A percentile compares a stretch with the other conserved stretches of the same genome.
Conservation (phyloP, 2,329 filamentous ascomycete genomes). For the Penicillium sp. region DNA sequence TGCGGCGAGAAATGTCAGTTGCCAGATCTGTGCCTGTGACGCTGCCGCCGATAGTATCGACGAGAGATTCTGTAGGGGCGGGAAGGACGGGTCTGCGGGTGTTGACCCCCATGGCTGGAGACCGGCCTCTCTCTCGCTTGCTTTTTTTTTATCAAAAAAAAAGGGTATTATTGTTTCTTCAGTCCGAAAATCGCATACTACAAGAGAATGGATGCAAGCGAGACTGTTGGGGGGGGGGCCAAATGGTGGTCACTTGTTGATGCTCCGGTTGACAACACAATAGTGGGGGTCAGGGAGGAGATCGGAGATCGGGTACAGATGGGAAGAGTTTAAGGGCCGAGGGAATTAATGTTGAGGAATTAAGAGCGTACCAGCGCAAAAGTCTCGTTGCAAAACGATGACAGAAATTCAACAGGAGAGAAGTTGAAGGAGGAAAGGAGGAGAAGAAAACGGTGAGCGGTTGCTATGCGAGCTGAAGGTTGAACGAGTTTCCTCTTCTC, state of each 20-base stretch:
- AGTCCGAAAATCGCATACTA: slow-evolving; percentile 40
- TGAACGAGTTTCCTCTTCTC: slow-evolving; percentile 9
- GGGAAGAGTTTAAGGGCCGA: slow-evolving; percentile 11
- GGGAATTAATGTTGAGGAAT: slow-evolving; percentile 10
- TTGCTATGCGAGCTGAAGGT: slow-evolving; percentile 14
- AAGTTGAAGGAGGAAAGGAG: slow-evolving; percentile 8
- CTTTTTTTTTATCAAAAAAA: slow-evolving; percentile 2
- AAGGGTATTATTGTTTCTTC: slow-evolving; percentile 11
- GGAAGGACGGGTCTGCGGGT: slow-evolving; percentile 51
- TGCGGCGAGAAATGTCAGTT: slow-evolving; percentile 52
- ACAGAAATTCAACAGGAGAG: slow-evolving; percentile 5
- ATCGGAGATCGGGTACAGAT: slow-evolving; percentile 7
- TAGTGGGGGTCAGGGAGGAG: slow-evolving; percentile 13
- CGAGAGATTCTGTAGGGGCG: slow-evolving; percentile 52
- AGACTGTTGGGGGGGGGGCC: slow-evolving; percentile 8
- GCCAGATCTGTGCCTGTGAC: slow-evolving; percentile 49
- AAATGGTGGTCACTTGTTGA: slow-evolving; percentile 19
- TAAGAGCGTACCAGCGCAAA: slow-evolving; percentile 27
- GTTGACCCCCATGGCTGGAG: slow-evolving; percentile 49
- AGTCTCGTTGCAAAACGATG: slow-evolving; percentile 17
- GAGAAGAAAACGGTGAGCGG: slow-evolving; percentile 11
- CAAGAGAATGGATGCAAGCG: slow-evolving; percentile 16
- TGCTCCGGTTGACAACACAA: slow-evolving; percentile 20
- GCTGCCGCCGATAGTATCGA: slow-evolving; percentile 47
- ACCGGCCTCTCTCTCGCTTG: slow-evolving; percentile 6